Percentiles rank a stretch among this genome's conserved stretches.
Conservation (phyloP, 495 filamentous ascomycete species). For the Talaromyces wortmannii region DNA sequence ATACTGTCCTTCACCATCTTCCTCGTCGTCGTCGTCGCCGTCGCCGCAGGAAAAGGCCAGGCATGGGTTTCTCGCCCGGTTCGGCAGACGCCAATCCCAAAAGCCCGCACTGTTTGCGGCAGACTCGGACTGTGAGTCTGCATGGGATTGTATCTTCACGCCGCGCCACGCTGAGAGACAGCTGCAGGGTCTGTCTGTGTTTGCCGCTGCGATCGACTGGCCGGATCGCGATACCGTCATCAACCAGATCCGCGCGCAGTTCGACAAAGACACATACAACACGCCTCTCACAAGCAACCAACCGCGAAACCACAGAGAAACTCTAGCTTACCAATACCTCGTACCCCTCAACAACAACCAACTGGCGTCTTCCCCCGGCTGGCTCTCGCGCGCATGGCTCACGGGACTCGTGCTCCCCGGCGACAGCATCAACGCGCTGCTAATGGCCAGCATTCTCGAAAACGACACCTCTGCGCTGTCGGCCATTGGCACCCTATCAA, state of each 20-base stretch:
- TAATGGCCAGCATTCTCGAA: slow-evolving; percentile 74
- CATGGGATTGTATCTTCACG: slow-evolving; percentile 28
- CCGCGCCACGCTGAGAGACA: slow-evolving; percentile 35
- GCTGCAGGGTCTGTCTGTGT: slow-evolving; percentile 41
- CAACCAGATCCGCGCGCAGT: slow-evolving; percentile 6
- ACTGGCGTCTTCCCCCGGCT: slow-evolving; percentile 37
- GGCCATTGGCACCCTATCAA: slow-evolving; percentile 59
- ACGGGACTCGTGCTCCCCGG: slow-evolving; percentile 76
- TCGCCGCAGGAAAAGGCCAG: slow-evolving; percentile 6
- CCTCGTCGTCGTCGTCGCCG: slow-evolving; percentile 15
- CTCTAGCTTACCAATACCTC: slow-evolving; percentile 19
- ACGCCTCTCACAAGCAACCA: not conserved
- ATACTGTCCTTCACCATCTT: slow-evolving; percentile 16
- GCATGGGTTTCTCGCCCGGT: not conserved
- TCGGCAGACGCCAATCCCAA: not conserved
- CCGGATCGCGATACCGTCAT: slow-evolving; percentile 31
- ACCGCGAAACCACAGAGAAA: not conserved
- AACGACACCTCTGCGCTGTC: slow-evolving; percentile 61
- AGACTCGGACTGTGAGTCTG: slow-evolving; percentile 14
- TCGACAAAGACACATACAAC: not conserved
- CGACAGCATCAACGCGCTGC: slow-evolving; percentile 62
- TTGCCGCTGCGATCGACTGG: slow-evolving; percentile 45
- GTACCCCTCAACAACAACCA: slow-evolving; percentile 12
- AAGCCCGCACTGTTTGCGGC: slow-evolving; percentile 4
- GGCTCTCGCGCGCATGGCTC: slow-evolving; percentile 74